Evolutionary conservation across 306 rosid species (phyloP), one percentile per base, ranked within the genome.

Genomic region (Styphnolobium japonicum): DNA sequence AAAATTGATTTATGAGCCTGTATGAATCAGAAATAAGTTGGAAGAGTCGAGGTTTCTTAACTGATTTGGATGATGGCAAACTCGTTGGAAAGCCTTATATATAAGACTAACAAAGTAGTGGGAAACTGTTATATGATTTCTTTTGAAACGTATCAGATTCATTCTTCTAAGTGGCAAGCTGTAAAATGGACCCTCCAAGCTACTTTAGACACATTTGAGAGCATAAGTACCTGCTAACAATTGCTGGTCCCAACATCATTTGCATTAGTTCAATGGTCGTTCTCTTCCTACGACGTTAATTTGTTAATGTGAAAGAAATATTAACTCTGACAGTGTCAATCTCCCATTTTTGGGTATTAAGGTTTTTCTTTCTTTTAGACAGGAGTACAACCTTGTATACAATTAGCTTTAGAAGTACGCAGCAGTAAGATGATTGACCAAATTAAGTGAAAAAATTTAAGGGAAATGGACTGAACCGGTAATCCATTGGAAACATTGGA

Each of bases 151-250:
- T 12, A 76, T 82, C 36, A 9, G 74, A 70, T 76, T 70, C 82
- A 70, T 76, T 70, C 82, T 64, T 27, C 0, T 11, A 3, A 61
- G 78, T 56, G 78, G 67, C 74, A 49, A 61, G 82, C 73, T 76
- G 78, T 61, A 75, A 8, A 68, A 36, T 45, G 45, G 73, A 58
- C 21, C 77, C 67, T 69, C 40, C 2, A 33, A 68, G 57, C 85
- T 75, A 64, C 23, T 51, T 23, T 19, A 75, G 14, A 29, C 48
- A 81, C 65, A 51, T 58, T 46, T 40, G 34, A 40, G 19, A 36
- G 63, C 29, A 68, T 27, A 60, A 21, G 51, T 48, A 45, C 29
- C n/a, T 64, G 18, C 25, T 12, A 5, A 19, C 31, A 27, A 27
- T 27, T 1, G 31, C 31, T 76, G 63, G 71, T 62, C 64, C 63